Evolutionary conservation across 2,329 filamentous ascomycete genomes (phyloP), one percentile per base, ranked within the genome.

Genomic region (Lecanicillium sp.): DNA sequence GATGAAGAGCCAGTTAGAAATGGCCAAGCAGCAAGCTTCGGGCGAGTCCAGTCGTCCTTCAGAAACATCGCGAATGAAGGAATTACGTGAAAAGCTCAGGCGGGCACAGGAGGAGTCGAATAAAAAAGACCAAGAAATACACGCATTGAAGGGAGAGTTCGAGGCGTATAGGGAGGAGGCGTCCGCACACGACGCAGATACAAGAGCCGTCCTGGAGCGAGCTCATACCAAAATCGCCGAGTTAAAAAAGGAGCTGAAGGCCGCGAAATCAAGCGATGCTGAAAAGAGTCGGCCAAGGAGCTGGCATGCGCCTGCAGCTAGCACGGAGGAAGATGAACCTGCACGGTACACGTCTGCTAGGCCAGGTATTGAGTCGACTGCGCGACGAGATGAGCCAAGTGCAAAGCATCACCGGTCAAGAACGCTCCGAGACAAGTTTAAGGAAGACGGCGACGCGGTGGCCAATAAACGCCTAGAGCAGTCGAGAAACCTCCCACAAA

Each of bases 221-320:
- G 74, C 75, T 40, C 73, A 78, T 42, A 62, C 65, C 29, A 75
- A 75, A 53, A 75, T 79, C 43, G 58, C 66, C 8, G 65, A 71
- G 31, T 63, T 80, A 7, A 73, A 72, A 53, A 71, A 68, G 46
- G 69, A 75, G 45, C 54, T 77, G 29, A 64, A 62, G 42, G 55
- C 55, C 1, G 55, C 77, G 3, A 71, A 70, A 49, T 49, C 50
- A 6, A 20, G 29, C 4, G 41, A 42, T 5, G 30, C 45, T 12
- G 48, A 50, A 6, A 40, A 44, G 7, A 22, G 43, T 14, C 51
- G 52, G 25, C 56, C 55, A 5, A 53, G 48, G 33, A 58, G 52
- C 43, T 56, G 53, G 55, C 54, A 59, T 35, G 36, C 51, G 12
- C 48, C 45, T 11, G 47, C 45, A 30, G 49, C 50, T 5, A 37